Conservation (phyloP, 1,139 yeast genomes). For the Saccharomyces hybrid region DNA sequence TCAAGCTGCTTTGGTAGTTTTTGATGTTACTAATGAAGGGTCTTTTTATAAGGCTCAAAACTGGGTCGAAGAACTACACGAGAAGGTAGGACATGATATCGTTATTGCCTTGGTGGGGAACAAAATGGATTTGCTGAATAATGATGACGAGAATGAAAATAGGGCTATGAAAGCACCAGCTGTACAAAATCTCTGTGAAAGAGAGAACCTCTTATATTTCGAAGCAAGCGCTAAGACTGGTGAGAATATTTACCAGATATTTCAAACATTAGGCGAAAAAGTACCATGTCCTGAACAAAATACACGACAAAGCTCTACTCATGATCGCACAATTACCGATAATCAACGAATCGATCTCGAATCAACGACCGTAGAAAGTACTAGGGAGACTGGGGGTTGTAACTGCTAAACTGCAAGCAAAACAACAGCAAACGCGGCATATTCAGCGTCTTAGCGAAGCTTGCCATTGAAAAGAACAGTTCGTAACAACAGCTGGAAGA, state of each 20-base stretch:
- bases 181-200: constrained; percentile 72
- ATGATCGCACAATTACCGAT: constrained; percentile 18
- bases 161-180: constrained; percentile 85
- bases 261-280: constrained; percentile 82
- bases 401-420: background rate
- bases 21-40: constrained; percentile 93
- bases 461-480: background rate
- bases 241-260: constrained; percentile 86
- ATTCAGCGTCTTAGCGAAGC: too few species aligned
- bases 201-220: constrained; percentile 81
- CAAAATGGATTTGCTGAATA: constrained; percentile 61
- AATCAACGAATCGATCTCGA: constrained; percentile 24
- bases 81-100: constrained; percentile 86
- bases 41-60: constrained; percentile 94
- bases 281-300: constrained; percentile 14
- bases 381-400: background rate
- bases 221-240: constrained; percentile 95
- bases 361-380: background rate
- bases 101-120: constrained; percentile 92
- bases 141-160: constrained; percentile 27
- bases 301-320: constrained; percentile 11
- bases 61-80: constrained; percentile 96
- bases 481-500: background rate
- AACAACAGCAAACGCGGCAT: background rate
- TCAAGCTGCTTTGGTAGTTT: constrained; percentile 93